Conservation (phyloP, 73 alveolate genomes). For the Uronychia binucleata region DNA sequence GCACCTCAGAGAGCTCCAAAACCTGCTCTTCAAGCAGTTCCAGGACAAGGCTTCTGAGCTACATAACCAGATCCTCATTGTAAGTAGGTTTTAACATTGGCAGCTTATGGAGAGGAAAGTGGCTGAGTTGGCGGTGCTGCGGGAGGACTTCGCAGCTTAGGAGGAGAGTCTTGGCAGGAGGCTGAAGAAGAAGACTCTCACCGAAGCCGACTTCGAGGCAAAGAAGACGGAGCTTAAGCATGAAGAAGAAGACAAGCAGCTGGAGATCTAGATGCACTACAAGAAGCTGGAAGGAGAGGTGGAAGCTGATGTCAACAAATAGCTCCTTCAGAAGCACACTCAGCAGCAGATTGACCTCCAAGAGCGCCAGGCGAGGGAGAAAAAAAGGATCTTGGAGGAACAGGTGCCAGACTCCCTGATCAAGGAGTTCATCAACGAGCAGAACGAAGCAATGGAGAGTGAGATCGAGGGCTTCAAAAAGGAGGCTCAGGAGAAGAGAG, state of each 20-base stretch:
- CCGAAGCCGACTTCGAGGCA: conserved; percentile 12
- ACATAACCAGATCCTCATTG: neutral
- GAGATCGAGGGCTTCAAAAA: conserved; percentile 27
- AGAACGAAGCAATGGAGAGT: conserved; percentile 13
- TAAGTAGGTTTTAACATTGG: conserved; percentile 23
- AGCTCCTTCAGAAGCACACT: conserved; percentile 19
- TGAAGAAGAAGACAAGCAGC: conserved; percentile 11
- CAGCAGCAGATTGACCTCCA: conserved; percentile 39
- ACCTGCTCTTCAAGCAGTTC: conserved; percentile 30
- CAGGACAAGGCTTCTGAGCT: conserved; percentile 44
- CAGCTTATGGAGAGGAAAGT: conserved; percentile 47
- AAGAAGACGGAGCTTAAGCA: conserved; percentile 8
- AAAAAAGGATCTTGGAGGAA: conserved; percentile 29
- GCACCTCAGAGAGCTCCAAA: conserved; percentile 51
- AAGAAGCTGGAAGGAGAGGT: conserved; percentile 10
- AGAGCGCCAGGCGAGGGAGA: conserved; percentile 38
- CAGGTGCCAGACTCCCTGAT: conserved; percentile 38
- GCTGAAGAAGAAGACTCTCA: conserved; percentile 23
- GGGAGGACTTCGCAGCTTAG: conserved; percentile 1
- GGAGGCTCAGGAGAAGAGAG: conserved; percentile 44
- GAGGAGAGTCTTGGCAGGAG: conserved; percentile 22
- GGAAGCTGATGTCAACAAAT: conserved; percentile 19
- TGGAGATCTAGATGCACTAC: conserved; percentile 19
- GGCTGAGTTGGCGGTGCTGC: conserved; percentile 18
- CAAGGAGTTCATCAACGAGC: conserved; percentile 24